A percentile compares a stretch with the other conserved stretches of the same genome.
These are phyloP conservation scores for Saccharomyces hybrid DNA, from an alignment of 1,139 yeast genomes.

Conservation along the genomic window DNA sequence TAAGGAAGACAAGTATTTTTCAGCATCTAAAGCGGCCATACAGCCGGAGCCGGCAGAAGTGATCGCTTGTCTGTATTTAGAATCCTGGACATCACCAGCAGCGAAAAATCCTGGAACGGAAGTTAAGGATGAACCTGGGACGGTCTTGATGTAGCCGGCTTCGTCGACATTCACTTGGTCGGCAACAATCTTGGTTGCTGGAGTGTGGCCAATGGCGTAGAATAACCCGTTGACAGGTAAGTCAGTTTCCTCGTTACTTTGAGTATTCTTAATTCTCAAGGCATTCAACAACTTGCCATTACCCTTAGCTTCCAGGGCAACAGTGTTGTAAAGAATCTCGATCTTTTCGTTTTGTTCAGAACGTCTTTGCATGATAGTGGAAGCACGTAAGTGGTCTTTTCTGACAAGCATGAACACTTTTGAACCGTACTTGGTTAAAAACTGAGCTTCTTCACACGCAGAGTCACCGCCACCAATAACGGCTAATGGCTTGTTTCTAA, in stretches of 20 bases:
- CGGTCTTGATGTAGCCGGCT: conserved; percentile 78
- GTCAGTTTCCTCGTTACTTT: conserved; percentile 60
- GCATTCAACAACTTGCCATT: conserved; percentile 68
- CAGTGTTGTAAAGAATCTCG: conserved; percentile 83
- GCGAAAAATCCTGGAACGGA: conserved; percentile 92
- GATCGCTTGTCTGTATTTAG: conserved; percentile 94
- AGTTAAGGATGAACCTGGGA: conserved; percentile 82
- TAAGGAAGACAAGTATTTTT: conserved; percentile 67
- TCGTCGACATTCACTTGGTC: conserved; percentile 79
- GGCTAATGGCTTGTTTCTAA: conserved; percentile 94
- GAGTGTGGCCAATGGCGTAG: conserved; percentile 96
- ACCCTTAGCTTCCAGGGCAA: conserved; percentile 83
- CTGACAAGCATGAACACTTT: conserved; percentile 89
- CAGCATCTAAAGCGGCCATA: conserved; percentile 98
- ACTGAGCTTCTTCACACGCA: conserved; percentile 97
- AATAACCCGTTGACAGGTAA: conserved; percentile 83
- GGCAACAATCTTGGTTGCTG: conserved; percentile 79
- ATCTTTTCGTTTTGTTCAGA: conserved; percentile 75
- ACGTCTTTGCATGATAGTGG: conserved; percentile 93
- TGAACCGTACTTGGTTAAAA: conserved; percentile 92
- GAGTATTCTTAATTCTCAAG: conserved; percentile 58
- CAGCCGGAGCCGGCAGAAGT: conserved; percentile 99
- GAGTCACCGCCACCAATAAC: conserved; percentile 99
- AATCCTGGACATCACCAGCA: conserved; percentile 98
- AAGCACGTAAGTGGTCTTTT: conserved; percentile 89